phyloP scores from a whole-genome alignment of 495 filamentous ascomycete species.

The Pseudevernia furfuracea region DNA sequence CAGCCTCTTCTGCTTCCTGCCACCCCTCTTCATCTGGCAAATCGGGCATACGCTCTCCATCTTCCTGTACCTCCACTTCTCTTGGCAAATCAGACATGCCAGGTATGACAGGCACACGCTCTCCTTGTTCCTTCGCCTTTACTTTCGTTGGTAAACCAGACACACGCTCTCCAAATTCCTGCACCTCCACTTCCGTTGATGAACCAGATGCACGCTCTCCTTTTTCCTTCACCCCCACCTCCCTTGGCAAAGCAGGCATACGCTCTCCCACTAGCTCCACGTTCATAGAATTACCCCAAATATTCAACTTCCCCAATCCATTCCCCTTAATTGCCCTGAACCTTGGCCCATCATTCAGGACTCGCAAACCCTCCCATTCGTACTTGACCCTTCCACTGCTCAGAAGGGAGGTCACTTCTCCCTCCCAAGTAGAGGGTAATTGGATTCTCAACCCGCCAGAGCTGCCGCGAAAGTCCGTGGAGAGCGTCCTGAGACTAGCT shows the following conservation, averaged over 20 bases:
- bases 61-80: background rate
- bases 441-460: background rate
- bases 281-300: background rate
- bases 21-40: background rate
- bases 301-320: background rate
- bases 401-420: background rate
- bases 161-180: background rate
- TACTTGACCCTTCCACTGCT: background rate
- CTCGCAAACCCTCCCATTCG: background rate
- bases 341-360: background rate
- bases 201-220: background rate
- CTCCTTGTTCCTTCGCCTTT: background rate
- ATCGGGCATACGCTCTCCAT: background rate
- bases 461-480: background rate
- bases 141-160: too few relatives aligned
- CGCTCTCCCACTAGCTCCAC: background rate
- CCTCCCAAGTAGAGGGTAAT: background rate
- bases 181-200: background rate
- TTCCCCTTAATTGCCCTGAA: background rate
- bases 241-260: background rate
- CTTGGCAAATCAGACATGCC: background rate
- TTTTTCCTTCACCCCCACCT: background rate
- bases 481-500: background rate
- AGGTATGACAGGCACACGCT: background rate
- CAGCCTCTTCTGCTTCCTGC: background rate